Percentiles rank a stretch among this genome's conserved stretches.
These are phyloP conservation scores for Claviceps sorghi DNA, from an alignment of 2,329 filamentous ascomycete species.

Conservation along the genomic window DNA sequence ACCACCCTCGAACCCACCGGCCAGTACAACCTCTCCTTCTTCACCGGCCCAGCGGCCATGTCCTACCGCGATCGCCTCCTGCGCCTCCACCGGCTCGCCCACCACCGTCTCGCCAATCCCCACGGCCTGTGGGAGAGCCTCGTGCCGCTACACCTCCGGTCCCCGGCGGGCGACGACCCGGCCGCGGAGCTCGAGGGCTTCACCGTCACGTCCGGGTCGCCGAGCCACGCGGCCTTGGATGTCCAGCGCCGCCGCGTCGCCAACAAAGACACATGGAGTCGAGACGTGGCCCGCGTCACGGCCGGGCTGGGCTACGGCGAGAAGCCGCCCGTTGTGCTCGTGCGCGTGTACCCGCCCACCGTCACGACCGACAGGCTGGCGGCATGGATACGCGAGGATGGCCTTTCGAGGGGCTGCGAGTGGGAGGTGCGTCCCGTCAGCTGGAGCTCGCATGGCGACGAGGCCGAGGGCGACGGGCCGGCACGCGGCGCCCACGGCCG, in stretches of 20 bases:
- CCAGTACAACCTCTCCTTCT: slow-evolving; percentile 58
- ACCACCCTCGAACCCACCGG: slow-evolving; percentile 47
- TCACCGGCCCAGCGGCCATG: slow-evolving; percentile 39
- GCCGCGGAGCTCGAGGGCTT: slow-evolving; percentile 14
- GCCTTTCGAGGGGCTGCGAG: slow-evolving; percentile 16
- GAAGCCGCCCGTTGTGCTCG: slow-evolving; percentile 16
- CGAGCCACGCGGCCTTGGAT: slow-evolving; percentile 2
- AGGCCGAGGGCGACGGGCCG: too few species aligned
- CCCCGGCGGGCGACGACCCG: slow-evolving; percentile 5
- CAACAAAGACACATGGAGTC: slow-evolving; percentile 16
- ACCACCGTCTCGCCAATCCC: slow-evolving; percentile 15
- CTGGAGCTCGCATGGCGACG: not conserved
- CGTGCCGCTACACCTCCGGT: slow-evolving; percentile 14
- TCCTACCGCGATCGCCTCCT: slow-evolving; percentile 36
- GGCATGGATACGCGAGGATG: slow-evolving; percentile 27
- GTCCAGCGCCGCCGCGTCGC: slow-evolving; percentile 11
- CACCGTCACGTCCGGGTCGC: slow-evolving; percentile 16
- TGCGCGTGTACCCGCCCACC: slow-evolving; percentile 15
- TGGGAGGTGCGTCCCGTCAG: slow-evolving; percentile 11
- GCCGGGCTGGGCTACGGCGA: slow-evolving; percentile 10
- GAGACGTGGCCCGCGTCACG: slow-evolving; percentile 12
- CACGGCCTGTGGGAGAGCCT: slow-evolving; percentile 18
- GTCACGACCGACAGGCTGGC: slow-evolving; percentile 21
- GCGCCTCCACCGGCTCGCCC: slow-evolving; percentile 19
- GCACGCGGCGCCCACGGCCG: not conserved